Evolutionary conservation across 2,329 filamentous ascomycete species (phyloP).

Genomic region (Colletotrichum paranaense): DNA sequence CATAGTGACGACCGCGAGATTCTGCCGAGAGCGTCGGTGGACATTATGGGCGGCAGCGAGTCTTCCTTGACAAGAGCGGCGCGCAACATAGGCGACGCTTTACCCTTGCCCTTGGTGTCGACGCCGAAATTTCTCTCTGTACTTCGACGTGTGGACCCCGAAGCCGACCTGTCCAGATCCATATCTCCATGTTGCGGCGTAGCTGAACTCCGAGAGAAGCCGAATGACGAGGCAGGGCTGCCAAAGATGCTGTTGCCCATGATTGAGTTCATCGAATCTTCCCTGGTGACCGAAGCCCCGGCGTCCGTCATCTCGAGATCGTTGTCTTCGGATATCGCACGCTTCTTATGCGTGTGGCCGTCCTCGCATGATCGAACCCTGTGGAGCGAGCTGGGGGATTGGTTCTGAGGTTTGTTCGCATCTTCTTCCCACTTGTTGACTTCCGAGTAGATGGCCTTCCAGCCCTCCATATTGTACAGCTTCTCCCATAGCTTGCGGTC

Average conservation of each 20-base stretch:
- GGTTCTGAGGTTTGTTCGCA: constrained; percentile 57
- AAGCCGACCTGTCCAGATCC: constrained; percentile 49
- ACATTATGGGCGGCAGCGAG: constrained; percentile 43
- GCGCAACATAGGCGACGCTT: constrained; percentile 26
- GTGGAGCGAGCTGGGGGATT: constrained; percentile 54
- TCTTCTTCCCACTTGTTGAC: constrained; percentile 74
- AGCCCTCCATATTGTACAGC: constrained; percentile 87
- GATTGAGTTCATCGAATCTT: constrained; percentile 37
- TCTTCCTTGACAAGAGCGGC: constrained; percentile 41
- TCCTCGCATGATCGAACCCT: constrained; percentile 56
- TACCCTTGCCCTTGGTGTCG: constrained; percentile 47
- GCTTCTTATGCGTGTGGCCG: constrained; percentile 65
- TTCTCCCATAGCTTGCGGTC: constrained; percentile 90
- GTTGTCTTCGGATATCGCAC: constrained; percentile 61
- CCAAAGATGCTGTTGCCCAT: constrained; percentile 43
- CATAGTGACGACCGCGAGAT: constrained; percentile 60
- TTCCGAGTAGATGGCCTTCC: constrained; percentile 76
- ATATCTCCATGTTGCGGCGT: constrained; percentile 39
- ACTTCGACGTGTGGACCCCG: constrained; percentile 42
- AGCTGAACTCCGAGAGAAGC: constrained; percentile 7
- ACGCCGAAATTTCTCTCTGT: constrained; percentile 43
- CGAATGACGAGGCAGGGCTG: constrained; percentile 35
- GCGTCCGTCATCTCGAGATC: constrained; percentile 59
- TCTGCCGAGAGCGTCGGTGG: constrained; percentile 42
- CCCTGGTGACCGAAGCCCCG: constrained; percentile 40